Evolutionary conservation across 2,329 filamentous ascomycete species (phyloP), one percentile per base, ranked within the genome.

Genomic region (Epichloe scottii): DNA sequence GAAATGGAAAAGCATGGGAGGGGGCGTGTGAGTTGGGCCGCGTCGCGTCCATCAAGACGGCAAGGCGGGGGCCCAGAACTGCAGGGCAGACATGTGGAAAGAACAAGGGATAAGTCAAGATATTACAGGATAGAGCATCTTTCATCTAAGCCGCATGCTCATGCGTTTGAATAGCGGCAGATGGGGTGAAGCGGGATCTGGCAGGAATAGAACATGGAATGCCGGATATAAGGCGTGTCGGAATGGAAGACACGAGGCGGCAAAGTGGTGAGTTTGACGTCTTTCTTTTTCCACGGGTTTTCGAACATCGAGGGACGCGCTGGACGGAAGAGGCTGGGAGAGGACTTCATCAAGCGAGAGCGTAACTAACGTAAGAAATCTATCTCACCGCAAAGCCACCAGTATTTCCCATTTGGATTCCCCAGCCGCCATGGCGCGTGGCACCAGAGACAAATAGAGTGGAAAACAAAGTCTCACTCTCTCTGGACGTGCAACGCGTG

Each of bases 401-500:
- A 21, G 11, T 42, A 10, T 14, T 21, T 21, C 11, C n/a, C 5
- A 17, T 23, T 21, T 37, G 23, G 34, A 30, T 17, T 19, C 46
- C 35, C 26, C 26, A 30, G 26, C 26, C 12, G 11, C 41, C 15
- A 33, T 19, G 39, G 38, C 49, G 46, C 46, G 46, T 48, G 38
- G 45, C 45, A 12, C 34, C 19, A 30, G n/a, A 41, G 39, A 48
- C 30, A 43, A 49, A 38, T 11, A 43, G 21, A 19, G 41, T 34
- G 37, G 38, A n/a, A n/a, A n/a, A 26, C 11, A 43, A 19, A 41
- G 19, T 23, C 6, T 19, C 17, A 33, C 19, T 17, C n/a, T 42
- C 30, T 49, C 52, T 53, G 57, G 51, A 60, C 58, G 56, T 60
- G 60, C 52, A 59, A 61, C 62, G 63, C 62, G 63, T 65, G 62